A percentile compares a stretch with the other conserved stretches of the same genome.
These are phyloP conservation scores for Phytophthora tentaculata DNA, from an alignment of 352 stramenopile genomes.

Conservation along the genomic window DNA sequence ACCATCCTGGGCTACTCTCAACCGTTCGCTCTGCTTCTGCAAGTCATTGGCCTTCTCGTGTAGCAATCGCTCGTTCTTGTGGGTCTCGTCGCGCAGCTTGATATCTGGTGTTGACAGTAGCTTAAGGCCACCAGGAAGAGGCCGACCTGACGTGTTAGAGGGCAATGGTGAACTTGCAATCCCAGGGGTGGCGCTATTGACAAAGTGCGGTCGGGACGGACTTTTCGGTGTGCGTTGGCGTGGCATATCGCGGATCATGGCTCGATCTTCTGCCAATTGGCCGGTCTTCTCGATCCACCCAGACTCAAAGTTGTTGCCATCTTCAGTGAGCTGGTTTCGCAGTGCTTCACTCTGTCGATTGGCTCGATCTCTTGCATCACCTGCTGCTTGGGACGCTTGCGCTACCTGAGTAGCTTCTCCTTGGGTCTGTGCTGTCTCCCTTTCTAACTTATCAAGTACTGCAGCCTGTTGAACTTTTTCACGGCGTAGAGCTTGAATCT, in stretches of 20 bases:
- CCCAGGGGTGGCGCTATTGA: constrained; percentile 29
- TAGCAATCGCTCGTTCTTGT: constrained; percentile 78
- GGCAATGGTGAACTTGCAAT: constrained; percentile 18
- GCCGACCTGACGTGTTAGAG: constrained; percentile 22
- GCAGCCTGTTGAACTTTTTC: constrained; percentile 83
- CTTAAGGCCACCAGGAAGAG: constrained; percentile 50
- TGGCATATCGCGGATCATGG: constrained; percentile 80
- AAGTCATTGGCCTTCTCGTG: constrained; percentile 82
- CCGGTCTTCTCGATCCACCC: constrained; percentile 88
- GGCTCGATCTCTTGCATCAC: constrained; percentile 84
- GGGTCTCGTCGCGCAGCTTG: constrained; percentile 77
- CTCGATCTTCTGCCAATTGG: constrained; percentile 84
- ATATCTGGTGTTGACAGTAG: constrained; percentile 69
- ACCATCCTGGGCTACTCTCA: constrained; percentile 79
- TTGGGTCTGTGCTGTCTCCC: constrained; percentile 86
- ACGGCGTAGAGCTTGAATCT: constrained; percentile 79
- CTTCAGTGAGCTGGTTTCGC: constrained; percentile 74
- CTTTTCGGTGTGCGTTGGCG: constrained; percentile 69
- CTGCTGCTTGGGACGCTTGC: constrained; percentile 78
- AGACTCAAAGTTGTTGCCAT: constrained; percentile 84
- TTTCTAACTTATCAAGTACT: constrained; percentile 81
- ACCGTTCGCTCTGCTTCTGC: constrained; percentile 69
- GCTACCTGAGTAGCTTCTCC: constrained; percentile 82
- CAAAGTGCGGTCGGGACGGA: constrained; percentile 45
- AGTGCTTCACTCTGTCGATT: constrained; percentile 84